These are phyloP conservation scores for Aurantiochytrium sp. DNA, from an alignment of 108 stramenopile species.

Conservation along the genomic window DNA sequence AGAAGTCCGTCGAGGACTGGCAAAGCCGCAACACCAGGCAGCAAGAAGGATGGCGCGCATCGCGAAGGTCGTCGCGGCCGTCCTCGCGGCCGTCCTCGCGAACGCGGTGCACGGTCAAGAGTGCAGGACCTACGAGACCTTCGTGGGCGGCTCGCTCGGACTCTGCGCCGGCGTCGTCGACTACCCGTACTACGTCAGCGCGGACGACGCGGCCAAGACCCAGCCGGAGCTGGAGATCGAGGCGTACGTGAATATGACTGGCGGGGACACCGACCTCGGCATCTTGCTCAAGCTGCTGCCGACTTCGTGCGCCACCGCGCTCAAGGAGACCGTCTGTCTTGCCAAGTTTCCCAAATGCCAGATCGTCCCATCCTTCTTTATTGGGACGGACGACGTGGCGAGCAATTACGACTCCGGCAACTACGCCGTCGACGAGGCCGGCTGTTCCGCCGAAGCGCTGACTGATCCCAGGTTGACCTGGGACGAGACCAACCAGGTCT, in stretches of 20 bases:
- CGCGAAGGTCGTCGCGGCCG: too few relatives aligned
- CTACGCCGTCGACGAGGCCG: background rate
- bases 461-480: too few relatives aligned
- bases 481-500: background rate
- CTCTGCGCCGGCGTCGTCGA: slow-evolving; percentile 21
- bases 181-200: background rate
- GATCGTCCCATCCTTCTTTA: background rate
- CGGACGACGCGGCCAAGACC: background rate
- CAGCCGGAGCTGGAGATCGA: background rate
- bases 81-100: too few relatives aligned
- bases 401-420: background rate
- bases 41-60: too few relatives aligned
- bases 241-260: background rate
- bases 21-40: too few relatives aligned
- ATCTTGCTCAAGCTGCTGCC: background rate
- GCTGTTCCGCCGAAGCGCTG: background rate
- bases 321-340: background rate
- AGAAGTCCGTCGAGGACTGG: too few relatives aligned
- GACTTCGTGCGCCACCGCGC: background rate
- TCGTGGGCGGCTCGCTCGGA: background rate
- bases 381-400: background rate
- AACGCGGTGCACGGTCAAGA: background rate
- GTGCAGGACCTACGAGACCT: background rate
- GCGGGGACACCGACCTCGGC: background rate
- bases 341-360: background rate